Evolutionary conservation across 225 moss, liverwort and hornwort genomes (phyloP), one percentile per base, ranked within the genome.

Genomic region (Thuidium tamariscinum): DNA sequence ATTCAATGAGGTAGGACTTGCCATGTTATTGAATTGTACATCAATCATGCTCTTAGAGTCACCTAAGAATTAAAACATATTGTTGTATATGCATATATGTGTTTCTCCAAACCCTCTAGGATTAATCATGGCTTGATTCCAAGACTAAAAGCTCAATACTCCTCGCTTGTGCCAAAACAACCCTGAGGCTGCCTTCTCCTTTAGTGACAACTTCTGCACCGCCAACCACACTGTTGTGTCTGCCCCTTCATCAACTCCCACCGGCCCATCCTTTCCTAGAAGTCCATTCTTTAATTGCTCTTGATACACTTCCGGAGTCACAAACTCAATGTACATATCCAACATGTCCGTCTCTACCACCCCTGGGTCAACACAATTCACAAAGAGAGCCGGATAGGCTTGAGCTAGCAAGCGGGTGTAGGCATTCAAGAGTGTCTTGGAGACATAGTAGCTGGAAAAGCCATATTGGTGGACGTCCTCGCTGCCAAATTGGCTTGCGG

Each of bases 251-350:
- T 0, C 7, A 1, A 29, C 32, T 46, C 29, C 29, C 5, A 73
- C 4, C 0, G 11, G 19, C 19, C 32, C 19, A 0, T 48, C 73
- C 4, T 48, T 2, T 6, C 7, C 18, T 0, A 48, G 0, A 32
- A 32, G 7, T 3, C 48, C 73, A 48, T 11, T 19, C 6, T 10
- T 4, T 19, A 73, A 0, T 1, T 73, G 48, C 4, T 48, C 19
- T 7, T 9, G 32, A 73, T 32, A 73, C 0, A 11, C 32, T 12
- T 32, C 7, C 0, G 2, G 32, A 73, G 73, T 73, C 11, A 32
- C 19, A 0, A 3, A 1, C 0, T 48, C 2, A 0, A 48, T 73
- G 48, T 73, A 48, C 9, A 0, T 0, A 0, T 3, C 16, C 3
- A 71, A 8, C 27, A 41, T 27, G 1, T 42, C 27, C 3, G 44